Evolutionary conservation across 2,329 filamentous ascomycete genomes (phyloP).

Genomic region (Septoria linicola): DNA sequence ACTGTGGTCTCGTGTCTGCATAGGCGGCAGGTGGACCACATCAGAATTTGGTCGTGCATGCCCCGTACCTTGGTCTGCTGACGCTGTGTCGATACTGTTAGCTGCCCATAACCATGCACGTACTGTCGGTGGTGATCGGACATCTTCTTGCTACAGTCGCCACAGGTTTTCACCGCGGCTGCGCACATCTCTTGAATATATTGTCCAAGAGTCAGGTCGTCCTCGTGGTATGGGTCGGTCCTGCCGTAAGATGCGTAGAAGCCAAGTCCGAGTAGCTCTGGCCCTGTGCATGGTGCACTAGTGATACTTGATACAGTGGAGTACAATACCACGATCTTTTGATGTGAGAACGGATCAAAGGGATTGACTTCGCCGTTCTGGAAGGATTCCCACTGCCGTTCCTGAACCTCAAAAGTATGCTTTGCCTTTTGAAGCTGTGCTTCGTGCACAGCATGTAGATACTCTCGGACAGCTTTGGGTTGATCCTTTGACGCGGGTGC

Average conservation of each 20-base stretch:
- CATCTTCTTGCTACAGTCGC: slow-evolving; percentile 83
- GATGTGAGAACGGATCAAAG: slow-evolving; percentile 92
- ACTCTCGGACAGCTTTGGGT: slow-evolving; percentile 84
- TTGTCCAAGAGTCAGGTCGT: slow-evolving; percentile 89
- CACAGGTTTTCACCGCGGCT: slow-evolving; percentile 72
- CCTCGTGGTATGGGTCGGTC: slow-evolving; percentile 65
- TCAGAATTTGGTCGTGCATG: slow-evolving; percentile 74
- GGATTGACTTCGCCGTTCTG: slow-evolving; percentile 83
- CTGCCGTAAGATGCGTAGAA: slow-evolving; percentile 87
- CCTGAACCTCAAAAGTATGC: slow-evolving; percentile 91
- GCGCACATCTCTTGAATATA: slow-evolving; percentile 90
- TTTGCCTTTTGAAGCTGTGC: slow-evolving; percentile 94
- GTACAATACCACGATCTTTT: slow-evolving; percentile 92
- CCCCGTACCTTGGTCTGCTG: slow-evolving; percentile 65
- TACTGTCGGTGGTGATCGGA: slow-evolving; percentile 93
- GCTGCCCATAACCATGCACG: slow-evolving; percentile 90
- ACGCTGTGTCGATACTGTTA: slow-evolving; percentile 85
- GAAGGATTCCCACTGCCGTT: slow-evolving; percentile 93
- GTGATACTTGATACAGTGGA: slow-evolving; percentile 92
- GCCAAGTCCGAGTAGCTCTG: slow-evolving; percentile 81
- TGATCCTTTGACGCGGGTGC: slow-evolving; percentile 80
- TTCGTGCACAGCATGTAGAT: slow-evolving; percentile 90
- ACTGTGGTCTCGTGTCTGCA: slow-evolving; percentile 89
- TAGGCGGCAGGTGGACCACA: slow-evolving; percentile 96
- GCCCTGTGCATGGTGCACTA: slow-evolving; percentile 88